These are phyloP conservation scores for Ceratocystis diversiconidia DNA, from an alignment of 2,329 filamentous ascomycete species.

Conservation along the genomic window DNA sequence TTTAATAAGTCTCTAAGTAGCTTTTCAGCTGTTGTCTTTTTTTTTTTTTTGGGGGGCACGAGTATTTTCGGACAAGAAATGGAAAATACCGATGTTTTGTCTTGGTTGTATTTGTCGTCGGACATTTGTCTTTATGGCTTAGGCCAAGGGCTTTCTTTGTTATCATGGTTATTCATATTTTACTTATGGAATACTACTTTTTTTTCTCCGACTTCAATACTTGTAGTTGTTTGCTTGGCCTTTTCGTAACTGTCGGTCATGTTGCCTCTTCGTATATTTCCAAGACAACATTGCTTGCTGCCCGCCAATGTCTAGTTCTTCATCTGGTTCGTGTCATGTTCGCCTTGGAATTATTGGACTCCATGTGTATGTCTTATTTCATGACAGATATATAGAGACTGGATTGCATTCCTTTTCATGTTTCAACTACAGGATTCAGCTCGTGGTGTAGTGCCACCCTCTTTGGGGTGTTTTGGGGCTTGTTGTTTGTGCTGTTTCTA, in stretches of 20 bases:
- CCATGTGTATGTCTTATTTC: not conserved
- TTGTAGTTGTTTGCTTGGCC: not conserved
- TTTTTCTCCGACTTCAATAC: not conserved
- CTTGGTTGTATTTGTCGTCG: too few relatives aligned
- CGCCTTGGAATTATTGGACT: not conserved
- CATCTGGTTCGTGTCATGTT: not conserved
- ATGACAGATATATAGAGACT: not conserved
- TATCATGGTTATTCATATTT: conserved; percentile 4
- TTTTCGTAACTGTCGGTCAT: not conserved
- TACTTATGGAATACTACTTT: not conserved
- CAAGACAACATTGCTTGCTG: not conserved
- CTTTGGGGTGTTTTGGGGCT: not conserved
- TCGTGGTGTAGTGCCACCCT: too few relatives aligned
- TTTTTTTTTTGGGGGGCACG: not conserved
- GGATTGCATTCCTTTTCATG: too few relatives aligned
- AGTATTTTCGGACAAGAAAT: not conserved
- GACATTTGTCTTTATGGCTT: too few relatives aligned
- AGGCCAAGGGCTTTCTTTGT: not conserved
- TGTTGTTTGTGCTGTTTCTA: not conserved
- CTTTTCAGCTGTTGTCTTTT: not conserved
- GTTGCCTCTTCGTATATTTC: not conserved
- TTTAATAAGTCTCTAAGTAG: not conserved
- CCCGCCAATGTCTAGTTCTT: not conserved
- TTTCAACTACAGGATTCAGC: too few relatives aligned
- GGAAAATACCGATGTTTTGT: not conserved